Base-by-base conservation (phyloP, 768 basidiomycete genomes). In the Gloeostereum incarnatum region DNA sequence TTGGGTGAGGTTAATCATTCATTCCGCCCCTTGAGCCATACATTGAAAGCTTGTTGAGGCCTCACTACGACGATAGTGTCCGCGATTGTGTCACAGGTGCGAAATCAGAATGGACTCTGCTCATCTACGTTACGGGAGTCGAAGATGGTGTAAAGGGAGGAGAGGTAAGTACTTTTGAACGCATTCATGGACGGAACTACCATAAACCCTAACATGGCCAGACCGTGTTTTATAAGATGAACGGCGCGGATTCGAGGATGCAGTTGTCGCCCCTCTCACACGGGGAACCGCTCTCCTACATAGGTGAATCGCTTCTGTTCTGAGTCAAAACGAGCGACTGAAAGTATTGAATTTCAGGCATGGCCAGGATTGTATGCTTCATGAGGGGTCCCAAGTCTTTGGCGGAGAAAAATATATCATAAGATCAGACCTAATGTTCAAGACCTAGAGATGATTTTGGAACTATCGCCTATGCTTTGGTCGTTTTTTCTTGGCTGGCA, bases 141-240 rank as follows among this genome's bases (percentile, higher is more conserved):
- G 79, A 86, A 48, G 82, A 85, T 49, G 82, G 81, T 13, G 74
- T 87, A 2, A 65, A 76, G 49, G 82, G 82, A 22, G 81, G 82
- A 5, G 75, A 84, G 61, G 75, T 76, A 50, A 29, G 55, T 44
- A 11, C 7, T 35, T 13, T 20, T 31, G 13, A 22, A 14, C 38
- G 11, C 37, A 11, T 19, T 31, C 21, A 10, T n/a, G 31, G 38
- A 17, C 16, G 19, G 29, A 11, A n/a, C n/a, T n/a, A n/a, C n/a
- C n/a, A n/a, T n/a, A n/a, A n/a, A 25, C 9, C 29, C 37, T 24
- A 20, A 40, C 27, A 37, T 27, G 3, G 32, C 23, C 6, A 85
- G 78, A 88, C 85, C 0, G 53, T 80, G 11, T 88, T 88, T 53
- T 82, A 85, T 53, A 68, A 35, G 71, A 73, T 11, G 63, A 71